Percentiles rank a stretch among this genome's conserved stretches.
Evolutionary conservation across 2,329 filamentous ascomycete genomes (phyloP).

Genomic region (Microsporum ferrugineum): DNA sequence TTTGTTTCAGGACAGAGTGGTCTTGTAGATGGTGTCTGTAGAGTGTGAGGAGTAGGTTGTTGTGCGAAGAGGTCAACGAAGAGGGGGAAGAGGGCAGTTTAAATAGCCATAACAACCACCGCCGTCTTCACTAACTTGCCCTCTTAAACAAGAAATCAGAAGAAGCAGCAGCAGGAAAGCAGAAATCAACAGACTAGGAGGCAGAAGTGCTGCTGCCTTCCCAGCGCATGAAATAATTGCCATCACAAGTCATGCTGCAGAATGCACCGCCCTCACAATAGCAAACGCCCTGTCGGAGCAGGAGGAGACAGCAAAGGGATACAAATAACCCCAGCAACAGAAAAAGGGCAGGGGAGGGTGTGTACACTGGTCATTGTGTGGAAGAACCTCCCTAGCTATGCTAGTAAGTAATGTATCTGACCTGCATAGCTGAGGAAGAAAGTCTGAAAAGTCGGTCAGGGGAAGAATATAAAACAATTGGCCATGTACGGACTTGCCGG

Average conservation of each 20-base stretch:
- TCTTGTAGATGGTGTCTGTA: neutral
- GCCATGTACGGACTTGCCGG: neutral
- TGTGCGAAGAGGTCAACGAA: neutral
- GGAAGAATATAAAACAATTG: neutral
- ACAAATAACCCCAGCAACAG: neutral
- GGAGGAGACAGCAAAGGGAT: neutral
- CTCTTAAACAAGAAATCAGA: neutral
- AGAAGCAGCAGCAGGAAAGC: neutral
- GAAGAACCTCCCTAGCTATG: neutral
- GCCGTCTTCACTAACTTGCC: neutral
- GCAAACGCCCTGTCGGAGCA: neutral
- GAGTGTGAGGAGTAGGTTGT: neutral
- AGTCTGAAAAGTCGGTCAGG: neutral
- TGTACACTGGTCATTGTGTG: neutral
- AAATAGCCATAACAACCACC: neutral
- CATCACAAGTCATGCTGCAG: neutral
- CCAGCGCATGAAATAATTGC: neutral
- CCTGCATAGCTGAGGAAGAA: neutral
- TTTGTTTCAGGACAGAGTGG: neutral
- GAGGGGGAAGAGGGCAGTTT: neutral
- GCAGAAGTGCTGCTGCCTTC: neutral
- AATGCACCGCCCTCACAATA: slow-evolving; percentile 1
- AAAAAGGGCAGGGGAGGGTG: neutral
- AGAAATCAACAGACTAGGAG: neutral
- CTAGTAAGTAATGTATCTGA: neutral